phyloP scores from a whole-genome alignment of 2,329 filamentous ascomycete genomes.

The Arthrobotrys sinensis region DNA sequence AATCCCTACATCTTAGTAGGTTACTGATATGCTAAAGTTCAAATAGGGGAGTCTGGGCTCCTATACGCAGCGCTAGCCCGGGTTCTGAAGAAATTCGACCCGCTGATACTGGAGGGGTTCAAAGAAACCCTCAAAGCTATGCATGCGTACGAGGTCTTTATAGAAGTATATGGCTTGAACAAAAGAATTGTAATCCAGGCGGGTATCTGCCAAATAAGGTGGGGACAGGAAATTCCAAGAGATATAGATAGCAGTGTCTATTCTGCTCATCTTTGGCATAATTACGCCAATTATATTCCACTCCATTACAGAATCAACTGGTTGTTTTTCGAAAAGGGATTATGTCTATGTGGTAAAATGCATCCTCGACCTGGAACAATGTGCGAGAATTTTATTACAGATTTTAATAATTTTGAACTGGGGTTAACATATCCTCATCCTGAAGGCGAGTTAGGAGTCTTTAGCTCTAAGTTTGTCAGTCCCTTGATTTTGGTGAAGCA shows the following conservation, averaged over 20 bases:
- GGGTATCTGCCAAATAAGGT: constrained; percentile 18
- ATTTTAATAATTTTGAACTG: constrained; percentile 4
- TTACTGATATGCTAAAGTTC: constrained; percentile 6
- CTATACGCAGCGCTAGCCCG: constrained; percentile 6
- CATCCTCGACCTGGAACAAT: neutral
- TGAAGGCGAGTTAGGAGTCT: constrained; percentile 17
- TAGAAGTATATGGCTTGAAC: neutral
- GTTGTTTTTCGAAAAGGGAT: constrained; percentile 3
- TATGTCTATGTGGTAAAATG: constrained; percentile 3
- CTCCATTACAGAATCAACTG: neutral
- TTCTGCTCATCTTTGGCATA: neutral
- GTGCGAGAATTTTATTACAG: neutral
- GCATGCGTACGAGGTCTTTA: neutral
- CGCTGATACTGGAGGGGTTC: neutral
- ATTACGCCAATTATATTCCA: neutral
- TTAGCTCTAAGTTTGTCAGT: constrained; percentile 1
- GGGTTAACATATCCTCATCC: constrained; percentile 11
- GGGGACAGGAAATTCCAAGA: neutral
- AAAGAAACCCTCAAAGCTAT: constrained; percentile 8
- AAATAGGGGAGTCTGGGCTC: constrained; percentile 1
- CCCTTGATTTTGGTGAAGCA: constrained; percentile 26
- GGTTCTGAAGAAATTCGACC: neutral
- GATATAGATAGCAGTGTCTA: neutral
- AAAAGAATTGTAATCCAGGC: constrained; percentile 14
- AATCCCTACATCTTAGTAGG: constrained; percentile 1